A percentile compares a stretch with the other conserved stretches of the same genome.
Conservation (phyloP, 1,139 yeast species). For the Geotrichum reessii region DNA sequence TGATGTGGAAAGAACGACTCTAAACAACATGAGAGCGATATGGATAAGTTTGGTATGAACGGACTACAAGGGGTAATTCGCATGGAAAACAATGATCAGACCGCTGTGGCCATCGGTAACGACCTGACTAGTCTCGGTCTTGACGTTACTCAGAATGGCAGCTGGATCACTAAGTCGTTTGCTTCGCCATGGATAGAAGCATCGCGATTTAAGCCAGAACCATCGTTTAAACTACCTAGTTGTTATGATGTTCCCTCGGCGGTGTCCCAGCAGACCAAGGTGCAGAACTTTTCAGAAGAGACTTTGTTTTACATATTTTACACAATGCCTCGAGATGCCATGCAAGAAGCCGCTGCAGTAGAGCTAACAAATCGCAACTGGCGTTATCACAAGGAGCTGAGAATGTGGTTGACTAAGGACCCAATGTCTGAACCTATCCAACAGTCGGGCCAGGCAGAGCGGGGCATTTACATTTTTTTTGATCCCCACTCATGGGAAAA, state of each 20-base stretch:
- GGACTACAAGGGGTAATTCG: constrained; percentile 65
- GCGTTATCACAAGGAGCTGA: constrained; percentile 94
- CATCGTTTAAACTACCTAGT: constrained; percentile 57
- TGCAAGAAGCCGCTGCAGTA: constrained; percentile 91
- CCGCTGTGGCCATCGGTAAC: constrained; percentile 74
- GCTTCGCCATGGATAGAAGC: constrained; percentile 96
- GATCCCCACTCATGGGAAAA: constrained; percentile 97
- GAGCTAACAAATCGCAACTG: constrained; percentile 85
- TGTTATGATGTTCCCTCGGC: constrained; percentile 50
- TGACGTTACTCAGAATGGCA: constrained; percentile 45
- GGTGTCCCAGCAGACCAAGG: constrained; percentile 61
- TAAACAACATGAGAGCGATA: constrained; percentile 21
- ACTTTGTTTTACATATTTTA: constrained; percentile 90
- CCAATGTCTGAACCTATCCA: constrained; percentile 84
- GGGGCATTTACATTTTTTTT: constrained; percentile 92
- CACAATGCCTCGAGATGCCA: constrained; percentile 84
- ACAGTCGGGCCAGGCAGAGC: constrained; percentile 79
- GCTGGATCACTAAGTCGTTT: constrained; percentile 60
- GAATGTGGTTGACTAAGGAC: constrained; percentile 95
- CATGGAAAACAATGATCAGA: constrained; percentile 61
- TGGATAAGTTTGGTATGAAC: constrained; percentile 57
- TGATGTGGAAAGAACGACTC: not conserved
- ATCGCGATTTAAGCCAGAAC: constrained; percentile 85
- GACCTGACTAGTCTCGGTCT: constrained; percentile 67
- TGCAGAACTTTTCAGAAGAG: constrained; percentile 79